Percentiles rank a stretch among this genome's conserved stretches.
These are phyloP conservation scores for Craspedostauros australis DNA, from an alignment of 108 stramenopile species.

Conservation along the genomic window DNA sequence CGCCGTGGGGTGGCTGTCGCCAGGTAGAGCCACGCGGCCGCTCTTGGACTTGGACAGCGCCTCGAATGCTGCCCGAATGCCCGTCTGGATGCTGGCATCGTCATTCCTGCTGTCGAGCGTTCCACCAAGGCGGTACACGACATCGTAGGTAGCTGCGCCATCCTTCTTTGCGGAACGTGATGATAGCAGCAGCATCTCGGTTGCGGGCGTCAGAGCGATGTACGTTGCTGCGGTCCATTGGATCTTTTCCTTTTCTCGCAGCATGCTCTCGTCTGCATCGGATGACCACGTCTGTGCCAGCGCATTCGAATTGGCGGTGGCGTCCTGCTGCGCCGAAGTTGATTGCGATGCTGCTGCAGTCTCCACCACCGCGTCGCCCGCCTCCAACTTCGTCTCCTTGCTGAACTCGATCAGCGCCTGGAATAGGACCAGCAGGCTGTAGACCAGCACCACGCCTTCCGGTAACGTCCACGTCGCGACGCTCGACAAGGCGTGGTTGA, in stretches of 20 bases:
- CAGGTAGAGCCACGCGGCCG: conserved; percentile 58
- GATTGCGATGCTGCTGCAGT: background rate
- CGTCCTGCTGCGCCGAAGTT: background rate
- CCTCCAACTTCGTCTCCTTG: conserved; percentile 26
- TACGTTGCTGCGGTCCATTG: conserved; percentile 49
- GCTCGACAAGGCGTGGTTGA: conserved; percentile 35
- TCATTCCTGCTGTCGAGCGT: background rate
- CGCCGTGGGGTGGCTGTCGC: conserved; percentile 49
- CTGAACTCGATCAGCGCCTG: conserved; percentile 72
- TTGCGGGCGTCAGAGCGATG: conserved; percentile 46
- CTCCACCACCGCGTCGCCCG: background rate
- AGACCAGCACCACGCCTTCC: conserved; percentile 48
- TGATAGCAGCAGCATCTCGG: conserved; percentile 27
- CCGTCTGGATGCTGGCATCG: background rate
- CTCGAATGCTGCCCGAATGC: conserved; percentile 25
- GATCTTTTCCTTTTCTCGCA: conserved; percentile 18
- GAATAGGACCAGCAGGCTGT: conserved; percentile 51
- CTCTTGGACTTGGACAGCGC: conserved; percentile 28
- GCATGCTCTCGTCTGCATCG: background rate
- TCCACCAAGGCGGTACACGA: conserved; percentile 20
- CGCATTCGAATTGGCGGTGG: background rate
- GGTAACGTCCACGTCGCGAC: conserved; percentile 29
- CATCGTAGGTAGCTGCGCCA: background rate
- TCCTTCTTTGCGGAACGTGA: background rate
- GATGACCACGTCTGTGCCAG: conserved; percentile 5